Evolutionary conservation across 768 basidiomycete species (phyloP), one percentile per base, ranked within the genome.

Genomic region (Amanita exitialis): DNA sequence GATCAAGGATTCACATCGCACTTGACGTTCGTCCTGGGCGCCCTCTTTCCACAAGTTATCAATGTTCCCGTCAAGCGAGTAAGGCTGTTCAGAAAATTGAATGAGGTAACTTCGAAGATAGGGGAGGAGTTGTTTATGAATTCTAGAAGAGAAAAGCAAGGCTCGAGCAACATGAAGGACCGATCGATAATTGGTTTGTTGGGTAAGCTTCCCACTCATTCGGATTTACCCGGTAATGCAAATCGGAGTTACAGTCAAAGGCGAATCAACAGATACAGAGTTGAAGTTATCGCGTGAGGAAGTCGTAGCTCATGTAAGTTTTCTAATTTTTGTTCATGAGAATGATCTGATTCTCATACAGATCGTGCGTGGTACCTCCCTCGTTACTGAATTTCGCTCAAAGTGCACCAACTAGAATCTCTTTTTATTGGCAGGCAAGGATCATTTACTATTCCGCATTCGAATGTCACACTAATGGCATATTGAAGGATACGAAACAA

Each of bases 201-300:
- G 5, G 54, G 64, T 61, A 25, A 41, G 54, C 18, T 23, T 48
- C 37, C 30, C 21, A 30, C 27, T 15, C 41, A 43, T 32, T 48
- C 20, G 15, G 6, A 13, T 32, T 4, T 20, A 20, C 8, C 12
- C n/a, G 21, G 36, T 27, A 37, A 18, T 25, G 15, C 25, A 30
- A 16, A 8, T 5, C 13, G 21, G 43, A 2, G 13, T 43, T 18
- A 20, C 38, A 75, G 73, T 74, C 41, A 69, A 69, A 46, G 64
- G 66, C 0, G 67, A 68, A 49, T 56, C 53, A 10, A 48, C 53
- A 6, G 60, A 64, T 9, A 30, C 43, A 2, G 21, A 56, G 61
- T 0, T 67, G 15, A 55, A 56, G 49, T 60, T 75, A 60, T 62
- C 67, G 0, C 57, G 62, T 12, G 73, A 75, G 34, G 74, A 77